These are phyloP conservation scores for Verbena officinalis DNA, from an alignment of 257 asterid genomes.

Conservation along the genomic window DNA sequence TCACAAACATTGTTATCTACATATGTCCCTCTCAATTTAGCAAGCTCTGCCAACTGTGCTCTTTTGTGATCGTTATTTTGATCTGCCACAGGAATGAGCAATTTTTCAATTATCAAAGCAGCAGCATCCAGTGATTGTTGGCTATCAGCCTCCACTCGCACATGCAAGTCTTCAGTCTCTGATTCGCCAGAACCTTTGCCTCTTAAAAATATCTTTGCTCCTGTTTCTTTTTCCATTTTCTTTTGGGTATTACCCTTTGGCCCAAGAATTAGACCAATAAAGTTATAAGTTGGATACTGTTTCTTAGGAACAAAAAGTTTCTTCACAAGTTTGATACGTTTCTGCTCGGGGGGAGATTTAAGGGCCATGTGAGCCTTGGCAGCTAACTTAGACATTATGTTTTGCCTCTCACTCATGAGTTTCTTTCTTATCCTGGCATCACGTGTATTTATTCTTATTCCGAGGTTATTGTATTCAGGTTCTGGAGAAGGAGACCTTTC, in stretches of 20 bases:
- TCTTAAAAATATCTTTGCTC: conserved; percentile 40
- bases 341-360: conserved; percentile 28
- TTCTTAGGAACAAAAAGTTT: conserved; percentile 38
- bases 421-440: conserved; percentile 27
- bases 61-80: conserved; percentile 36
- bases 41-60: conserved; percentile 40
- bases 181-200: conserved; percentile 41
- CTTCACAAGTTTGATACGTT: conserved; percentile 23
- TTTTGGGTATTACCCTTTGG: conserved; percentile 52
- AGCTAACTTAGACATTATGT: conserved; percentile 28
- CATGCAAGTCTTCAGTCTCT: conserved; percentile 38
- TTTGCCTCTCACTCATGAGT: conserved; percentile 23
- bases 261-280: conserved; percentile 47
- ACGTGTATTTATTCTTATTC: conserved; percentile 35
- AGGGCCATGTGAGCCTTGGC: conserved; percentile 18
- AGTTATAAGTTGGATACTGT: conserved; percentile 42
- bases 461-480: conserved; percentile 34
- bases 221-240: conserved; percentile 49
- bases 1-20: conserved; percentile 33
- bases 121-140: conserved; percentile 38
- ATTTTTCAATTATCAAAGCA: conserved; percentile 42
- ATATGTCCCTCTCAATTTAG: conserved; percentile 36
- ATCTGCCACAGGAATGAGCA: conserved; percentile 44
- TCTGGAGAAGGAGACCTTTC: conserved; percentile 40
- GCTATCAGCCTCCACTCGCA: conserved; percentile 38